Percentiles rank a stretch among this genome's conserved stretches.
Conservation (phyloP, 176 grass and related monocot species). For the Rhynchospora pubera region DNA sequence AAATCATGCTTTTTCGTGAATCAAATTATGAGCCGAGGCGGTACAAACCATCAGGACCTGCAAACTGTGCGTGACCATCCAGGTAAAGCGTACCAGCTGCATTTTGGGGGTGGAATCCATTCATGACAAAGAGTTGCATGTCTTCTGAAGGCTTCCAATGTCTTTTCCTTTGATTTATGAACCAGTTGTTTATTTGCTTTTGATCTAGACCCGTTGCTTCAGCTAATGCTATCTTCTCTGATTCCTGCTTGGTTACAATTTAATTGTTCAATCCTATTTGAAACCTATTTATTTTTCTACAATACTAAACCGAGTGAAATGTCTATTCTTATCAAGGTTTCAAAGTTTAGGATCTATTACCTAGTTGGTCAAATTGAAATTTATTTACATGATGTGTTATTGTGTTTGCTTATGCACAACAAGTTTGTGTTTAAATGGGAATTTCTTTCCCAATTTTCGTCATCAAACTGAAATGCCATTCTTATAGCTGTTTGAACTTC, state of each 20-base stretch:
- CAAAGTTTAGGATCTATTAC: not conserved
- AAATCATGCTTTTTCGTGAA: not conserved
- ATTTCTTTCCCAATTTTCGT: not conserved
- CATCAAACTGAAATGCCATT: not conserved
- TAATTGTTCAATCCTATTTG: not conserved
- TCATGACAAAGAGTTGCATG: slow-evolving; percentile 43
- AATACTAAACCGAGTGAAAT: not conserved
- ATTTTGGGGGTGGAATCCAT: slow-evolving; percentile 39
- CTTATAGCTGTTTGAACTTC: not conserved
- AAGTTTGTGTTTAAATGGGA: not conserved
- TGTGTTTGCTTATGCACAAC: not conserved
- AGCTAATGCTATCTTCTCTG: slow-evolving; percentile 68
- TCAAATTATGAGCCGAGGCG: slow-evolving; percentile 44
- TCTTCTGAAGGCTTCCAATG: slow-evolving; percentile 87
- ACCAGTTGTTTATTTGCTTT: slow-evolving; percentile 99
- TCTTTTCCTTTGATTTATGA: slow-evolving; percentile 97
- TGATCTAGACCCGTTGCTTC: slow-evolving; percentile 80
- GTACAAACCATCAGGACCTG: slow-evolving; percentile 42
- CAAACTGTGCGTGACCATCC: slow-evolving; percentile 34
- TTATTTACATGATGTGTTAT: not conserved
- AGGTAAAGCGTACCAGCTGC: slow-evolving; percentile 15
- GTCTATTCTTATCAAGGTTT: not conserved
- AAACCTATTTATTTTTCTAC: not conserved
- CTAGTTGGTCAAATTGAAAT: not conserved
- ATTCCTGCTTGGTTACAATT: slow-evolving; percentile 38